Conservation (phyloP, 371 early-diverging fungal species). For the Parasitella parasitica region DNA sequence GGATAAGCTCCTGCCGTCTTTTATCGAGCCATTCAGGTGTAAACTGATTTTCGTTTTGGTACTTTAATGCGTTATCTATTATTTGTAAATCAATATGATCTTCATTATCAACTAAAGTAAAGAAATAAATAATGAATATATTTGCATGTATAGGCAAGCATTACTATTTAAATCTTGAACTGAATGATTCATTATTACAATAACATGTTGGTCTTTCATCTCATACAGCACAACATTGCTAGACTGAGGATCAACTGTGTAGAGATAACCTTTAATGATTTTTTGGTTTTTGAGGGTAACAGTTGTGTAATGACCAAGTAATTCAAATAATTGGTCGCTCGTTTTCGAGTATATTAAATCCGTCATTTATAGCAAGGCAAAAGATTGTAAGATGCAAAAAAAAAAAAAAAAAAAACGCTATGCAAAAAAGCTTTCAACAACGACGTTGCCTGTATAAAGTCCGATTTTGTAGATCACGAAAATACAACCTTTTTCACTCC, state of each 20-base stretch:
- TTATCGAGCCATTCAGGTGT: constrained; percentile 4
- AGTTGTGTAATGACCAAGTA: constrained; percentile 2
- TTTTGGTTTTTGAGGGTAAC: constrained; percentile 3
- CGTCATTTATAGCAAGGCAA: background rate
- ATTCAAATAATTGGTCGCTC: background rate
- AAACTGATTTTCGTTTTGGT: background rate
- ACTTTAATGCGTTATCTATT: constrained; percentile 5
- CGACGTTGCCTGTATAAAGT: background rate
- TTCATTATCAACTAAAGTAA: constrained; percentile 8
- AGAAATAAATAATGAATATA: background rate
- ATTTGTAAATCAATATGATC: background rate
- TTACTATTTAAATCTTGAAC: background rate
- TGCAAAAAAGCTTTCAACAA: background rate
- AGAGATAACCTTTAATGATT: constrained; percentile 25
- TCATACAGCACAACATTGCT: constrained; percentile 24
- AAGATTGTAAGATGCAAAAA: too few relatives aligned
- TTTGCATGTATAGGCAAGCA: background rate
- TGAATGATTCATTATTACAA: constrained; percentile 24
- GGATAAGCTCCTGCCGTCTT: constrained; percentile 1
- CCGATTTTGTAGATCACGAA: background rate
- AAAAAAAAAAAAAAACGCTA: background rate
- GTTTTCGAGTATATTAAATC: background rate
- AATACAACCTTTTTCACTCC: background rate
- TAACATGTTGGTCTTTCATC: background rate
- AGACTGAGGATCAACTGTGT: constrained; percentile 34